Conservation (phyloP, 2,329 filamentous ascomycete species). For the Neonectria faginata region DNA sequence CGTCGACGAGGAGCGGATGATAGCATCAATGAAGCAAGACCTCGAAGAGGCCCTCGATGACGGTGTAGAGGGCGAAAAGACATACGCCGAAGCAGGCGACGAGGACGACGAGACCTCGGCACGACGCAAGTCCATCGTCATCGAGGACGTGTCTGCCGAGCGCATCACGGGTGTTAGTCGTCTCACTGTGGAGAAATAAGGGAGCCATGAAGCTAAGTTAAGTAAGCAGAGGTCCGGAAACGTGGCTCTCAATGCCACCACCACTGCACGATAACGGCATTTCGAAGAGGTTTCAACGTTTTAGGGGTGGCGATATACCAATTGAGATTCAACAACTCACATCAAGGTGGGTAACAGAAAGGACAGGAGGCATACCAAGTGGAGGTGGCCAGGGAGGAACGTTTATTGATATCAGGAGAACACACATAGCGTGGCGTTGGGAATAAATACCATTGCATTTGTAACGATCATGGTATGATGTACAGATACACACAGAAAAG, state of each 20-base stretch:
- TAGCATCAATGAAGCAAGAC: slow-evolving; percentile 54
- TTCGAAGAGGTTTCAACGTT: slow-evolving; percentile 30
- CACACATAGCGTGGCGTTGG: slow-evolving; percentile 52
- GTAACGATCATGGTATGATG: slow-evolving; percentile 37
- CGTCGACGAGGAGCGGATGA: slow-evolving; percentile 58
- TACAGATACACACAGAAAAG: slow-evolving; percentile 33
- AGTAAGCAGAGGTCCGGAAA: slow-evolving; percentile 36
- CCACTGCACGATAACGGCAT: slow-evolving; percentile 28
- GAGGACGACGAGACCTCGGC: slow-evolving; percentile 42
- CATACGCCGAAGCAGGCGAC: slow-evolving; percentile 45
- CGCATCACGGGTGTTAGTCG: slow-evolving; percentile 70
- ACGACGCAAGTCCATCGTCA: slow-evolving; percentile 39
- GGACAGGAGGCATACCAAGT: slow-evolving; percentile 6
- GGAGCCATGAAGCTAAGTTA: slow-evolving; percentile 48
- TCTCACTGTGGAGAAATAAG: slow-evolving; percentile 59
- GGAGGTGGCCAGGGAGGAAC: slow-evolving; percentile 9
- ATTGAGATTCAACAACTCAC: slow-evolving; percentile 44
- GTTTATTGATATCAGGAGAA: slow-evolving; percentile 34
- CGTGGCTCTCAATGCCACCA: slow-evolving; percentile 27
- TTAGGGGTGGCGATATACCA: slow-evolving; percentile 29
- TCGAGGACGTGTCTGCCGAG: slow-evolving; percentile 65
- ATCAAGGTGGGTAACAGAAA: slow-evolving; percentile 7
- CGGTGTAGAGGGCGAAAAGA: slow-evolving; percentile 49
- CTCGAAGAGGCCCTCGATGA: slow-evolving; percentile 52
- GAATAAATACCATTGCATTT: slow-evolving; percentile 40